Percentiles rank a stretch among this genome's conserved stretches.
These are phyloP conservation scores for Centella asiatica DNA, from an alignment of 129 eudicot genomes.

Conservation along the genomic window DNA sequence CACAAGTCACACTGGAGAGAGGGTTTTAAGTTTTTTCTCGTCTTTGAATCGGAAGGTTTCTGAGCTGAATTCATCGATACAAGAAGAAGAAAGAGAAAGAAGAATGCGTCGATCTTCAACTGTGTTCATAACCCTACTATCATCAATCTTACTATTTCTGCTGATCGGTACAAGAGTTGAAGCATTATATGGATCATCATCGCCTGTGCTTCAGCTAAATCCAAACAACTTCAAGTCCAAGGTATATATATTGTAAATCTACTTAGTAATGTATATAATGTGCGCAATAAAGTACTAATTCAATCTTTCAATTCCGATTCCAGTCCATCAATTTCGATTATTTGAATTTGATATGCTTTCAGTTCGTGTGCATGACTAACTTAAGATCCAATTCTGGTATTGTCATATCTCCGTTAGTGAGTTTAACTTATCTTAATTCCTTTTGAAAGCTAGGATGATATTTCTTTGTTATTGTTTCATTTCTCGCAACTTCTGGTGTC, in stretches of 20 bases:
- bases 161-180: not conserved
- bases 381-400: not conserved
- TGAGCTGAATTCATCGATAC: not conserved
- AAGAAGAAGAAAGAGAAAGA: not conserved
- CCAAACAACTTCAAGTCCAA: slow-evolving; percentile 7
- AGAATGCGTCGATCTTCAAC: not conserved
- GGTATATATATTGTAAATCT: not conserved
- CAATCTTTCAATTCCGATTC: no score
- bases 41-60: not conserved
- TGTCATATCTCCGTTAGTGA: no score
- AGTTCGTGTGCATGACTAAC: not conserved
- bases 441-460: no score
- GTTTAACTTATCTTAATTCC: no score
- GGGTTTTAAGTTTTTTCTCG: not conserved
- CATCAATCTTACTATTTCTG: not conserved
- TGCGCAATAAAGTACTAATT: no score
- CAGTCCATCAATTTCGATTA: no score
- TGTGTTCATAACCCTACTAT: not conserved
- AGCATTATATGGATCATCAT: slow-evolving; percentile 9
- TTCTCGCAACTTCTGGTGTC: no score
- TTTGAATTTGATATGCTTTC: no score
- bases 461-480: no score
- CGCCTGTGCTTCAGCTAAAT: slow-evolving; percentile 3
- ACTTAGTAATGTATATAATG: not conserved
- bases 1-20: not conserved